These are phyloP conservation scores for Agrocybe pediades DNA, from an alignment of 768 basidiomycete species.

Conservation along the genomic window DNA sequence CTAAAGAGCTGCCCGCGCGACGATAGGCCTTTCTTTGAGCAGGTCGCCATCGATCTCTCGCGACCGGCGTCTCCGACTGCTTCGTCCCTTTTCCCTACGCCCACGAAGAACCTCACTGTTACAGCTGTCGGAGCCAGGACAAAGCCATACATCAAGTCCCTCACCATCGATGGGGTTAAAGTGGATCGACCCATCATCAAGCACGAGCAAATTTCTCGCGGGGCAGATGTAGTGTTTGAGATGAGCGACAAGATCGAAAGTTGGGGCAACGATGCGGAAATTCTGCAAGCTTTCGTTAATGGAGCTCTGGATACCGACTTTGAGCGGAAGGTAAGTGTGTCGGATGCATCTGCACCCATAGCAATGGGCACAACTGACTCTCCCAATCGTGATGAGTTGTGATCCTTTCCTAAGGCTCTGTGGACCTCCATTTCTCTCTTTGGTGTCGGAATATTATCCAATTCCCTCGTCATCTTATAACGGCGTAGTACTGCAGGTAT, in stretches of 20 bases:
- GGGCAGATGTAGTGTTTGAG: constrained; percentile 61
- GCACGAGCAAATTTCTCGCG: constrained; percentile 62
- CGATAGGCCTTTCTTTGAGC: constrained; percentile 49
- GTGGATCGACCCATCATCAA: constrained; percentile 49
- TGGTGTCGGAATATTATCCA: too few relatives aligned
- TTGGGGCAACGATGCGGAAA: constrained; percentile 34
- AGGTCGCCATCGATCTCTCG: constrained; percentile 51
- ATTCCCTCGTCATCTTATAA: too few relatives aligned
- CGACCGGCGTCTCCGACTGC: not conserved
- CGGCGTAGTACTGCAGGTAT: too few relatives aligned
- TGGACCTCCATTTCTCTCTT: too few relatives aligned
- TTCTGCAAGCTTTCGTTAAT: constrained; percentile 19
- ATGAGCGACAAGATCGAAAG: constrained; percentile 51
- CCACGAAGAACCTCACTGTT: constrained; percentile 46
- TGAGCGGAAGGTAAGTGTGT: constrained; percentile 13
- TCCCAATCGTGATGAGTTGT: constrained; percentile 17
- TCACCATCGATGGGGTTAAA: constrained; percentile 55
- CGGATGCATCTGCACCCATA: constrained; percentile 5
- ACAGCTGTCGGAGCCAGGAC: constrained; percentile 55
- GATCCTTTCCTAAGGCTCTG: not conserved
- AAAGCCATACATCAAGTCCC: constrained; percentile 60
- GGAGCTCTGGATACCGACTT: constrained; percentile 1
- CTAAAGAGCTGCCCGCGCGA: not conserved
- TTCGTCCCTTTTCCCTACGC: constrained; percentile 6
- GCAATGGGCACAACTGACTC: constrained; percentile 8